Percentiles rank a stretch among this genome's conserved stretches.
phyloP scores from a whole-genome alignment of 2,329 filamentous ascomycete genomes.

The Teratosphaeria zuluensis region DNA sequence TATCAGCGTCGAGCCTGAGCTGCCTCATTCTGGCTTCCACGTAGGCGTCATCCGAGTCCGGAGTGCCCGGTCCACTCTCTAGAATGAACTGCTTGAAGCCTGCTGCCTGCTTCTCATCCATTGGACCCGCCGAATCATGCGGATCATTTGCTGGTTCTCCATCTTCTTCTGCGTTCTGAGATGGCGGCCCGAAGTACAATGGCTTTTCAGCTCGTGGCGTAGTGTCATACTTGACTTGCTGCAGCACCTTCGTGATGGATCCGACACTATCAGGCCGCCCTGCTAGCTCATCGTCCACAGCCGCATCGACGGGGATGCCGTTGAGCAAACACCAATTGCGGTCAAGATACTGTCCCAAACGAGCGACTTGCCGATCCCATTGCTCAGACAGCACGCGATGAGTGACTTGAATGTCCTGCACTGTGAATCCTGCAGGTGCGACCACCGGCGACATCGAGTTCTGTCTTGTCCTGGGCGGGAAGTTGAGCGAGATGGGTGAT shows the following conservation, averaged over 20 bases:
- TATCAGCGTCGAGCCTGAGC: conserved; percentile 8
- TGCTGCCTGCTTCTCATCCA: conserved; percentile 10
- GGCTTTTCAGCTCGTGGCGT: conserved; percentile 35
- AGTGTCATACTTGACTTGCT: conserved; percentile 36
- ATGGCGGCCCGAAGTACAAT: conserved; percentile 21
- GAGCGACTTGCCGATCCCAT: conserved; percentile 40
- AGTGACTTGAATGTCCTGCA: conserved; percentile 43
- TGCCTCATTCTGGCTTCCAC: conserved; percentile 7
- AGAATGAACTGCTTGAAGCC: conserved; percentile 22
- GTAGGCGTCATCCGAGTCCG: conserved; percentile 3
- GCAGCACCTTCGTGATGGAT: conserved; percentile 32
- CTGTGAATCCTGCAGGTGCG: conserved; percentile 23
- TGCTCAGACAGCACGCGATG: conserved; percentile 39
- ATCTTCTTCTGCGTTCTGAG: neutral
- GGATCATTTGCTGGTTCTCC: neutral
- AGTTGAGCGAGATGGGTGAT: conserved; percentile 18
- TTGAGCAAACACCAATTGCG: conserved; percentile 38
- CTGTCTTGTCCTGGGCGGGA: conserved; percentile 12
- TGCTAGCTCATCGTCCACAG: conserved; percentile 38
- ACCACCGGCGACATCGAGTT: conserved; percentile 10
- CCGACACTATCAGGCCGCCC: conserved; percentile 33
- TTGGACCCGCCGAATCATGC: neutral
- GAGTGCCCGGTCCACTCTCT: conserved; percentile 7
- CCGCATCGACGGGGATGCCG: conserved; percentile 33
- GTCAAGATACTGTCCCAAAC: conserved; percentile 37